phyloP scores from a whole-genome alignment of 2,329 filamentous ascomycete genomes.

The Metarhizium anisopliae region DNA sequence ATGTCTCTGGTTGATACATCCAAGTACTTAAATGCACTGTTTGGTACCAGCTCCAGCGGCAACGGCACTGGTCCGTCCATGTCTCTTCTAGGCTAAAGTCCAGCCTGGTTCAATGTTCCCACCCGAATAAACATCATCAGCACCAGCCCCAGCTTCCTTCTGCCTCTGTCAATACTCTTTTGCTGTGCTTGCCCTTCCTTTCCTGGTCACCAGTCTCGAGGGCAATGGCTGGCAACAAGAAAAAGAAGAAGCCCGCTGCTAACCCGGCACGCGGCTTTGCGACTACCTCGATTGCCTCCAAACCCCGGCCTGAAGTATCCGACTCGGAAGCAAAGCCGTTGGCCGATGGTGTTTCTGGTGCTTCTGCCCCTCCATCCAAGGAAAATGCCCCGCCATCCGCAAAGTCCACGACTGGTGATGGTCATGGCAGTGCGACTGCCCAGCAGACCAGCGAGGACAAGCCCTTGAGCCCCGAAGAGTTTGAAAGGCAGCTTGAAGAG shows the following conservation, averaged over 20 bases:
- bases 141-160: not conserved
- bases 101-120: too few relatives aligned
- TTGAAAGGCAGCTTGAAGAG: constrained; percentile 81
- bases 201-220: not conserved
- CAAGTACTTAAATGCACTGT: too few relatives aligned
- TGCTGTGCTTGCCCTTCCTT: not conserved
- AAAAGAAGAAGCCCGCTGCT: constrained; percentile 82
- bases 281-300: constrained; percentile 85
- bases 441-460: constrained; percentile 23
- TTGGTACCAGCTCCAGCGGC: too few relatives aligned
- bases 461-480: constrained; percentile 71
- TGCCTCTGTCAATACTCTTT: not conserved
- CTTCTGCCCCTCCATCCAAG: constrained; percentile 7
- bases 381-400: constrained; percentile 19
- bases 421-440: not conserved
- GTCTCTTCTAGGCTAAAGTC: too few relatives aligned
- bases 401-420: constrained; percentile 2
- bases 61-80: too few relatives aligned
- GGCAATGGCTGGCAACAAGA: constrained; percentile 62
- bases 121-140: too few relatives aligned
- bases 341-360: constrained; percentile 14
- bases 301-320: constrained; percentile 54
- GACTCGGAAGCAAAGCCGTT: constrained; percentile 24
- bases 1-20: too few relatives aligned
- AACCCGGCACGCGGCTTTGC: constrained; percentile 91